Percentiles rank a stretch among this genome's conserved stretches.
Evolutionary conservation across 495 filamentous ascomycete species (phyloP).

Genomic region (Aspergillus taichungensis): DNA sequence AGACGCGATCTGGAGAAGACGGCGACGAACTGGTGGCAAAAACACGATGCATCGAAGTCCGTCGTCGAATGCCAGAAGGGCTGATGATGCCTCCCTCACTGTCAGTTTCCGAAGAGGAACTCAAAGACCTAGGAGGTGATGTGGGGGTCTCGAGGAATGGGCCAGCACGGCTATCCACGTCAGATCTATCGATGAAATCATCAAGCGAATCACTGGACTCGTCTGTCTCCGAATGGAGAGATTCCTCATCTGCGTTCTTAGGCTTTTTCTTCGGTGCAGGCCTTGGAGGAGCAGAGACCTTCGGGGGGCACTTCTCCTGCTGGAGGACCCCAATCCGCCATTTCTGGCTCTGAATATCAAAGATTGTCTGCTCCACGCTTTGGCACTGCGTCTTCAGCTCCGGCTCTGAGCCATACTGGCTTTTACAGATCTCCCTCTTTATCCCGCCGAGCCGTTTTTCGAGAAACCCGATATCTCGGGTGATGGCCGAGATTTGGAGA

Average conservation of each 20-base stretch:
- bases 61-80: constrained; percentile 11
- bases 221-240: constrained; percentile 19
- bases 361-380: constrained; percentile 55
- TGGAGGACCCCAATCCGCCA: constrained; percentile 50
- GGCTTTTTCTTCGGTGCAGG: constrained; percentile 8
- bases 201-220: constrained; percentile 37
- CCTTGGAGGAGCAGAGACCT: constrained; percentile 21
- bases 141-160: no score
- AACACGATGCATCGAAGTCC: constrained; percentile 1
- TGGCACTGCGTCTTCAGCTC: constrained; percentile 43
- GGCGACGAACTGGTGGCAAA: constrained; percentile 8
- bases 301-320: constrained; percentile 41
- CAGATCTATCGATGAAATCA: constrained; percentile 32
- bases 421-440: constrained; percentile 37
- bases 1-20: background rate
- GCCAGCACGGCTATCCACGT: constrained; percentile 4
- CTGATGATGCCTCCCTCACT: constrained; percentile 21
- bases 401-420: constrained; percentile 38
- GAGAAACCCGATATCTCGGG: constrained; percentile 23
- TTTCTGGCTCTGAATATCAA: constrained; percentile 40
- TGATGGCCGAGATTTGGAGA: constrained; percentile 15
- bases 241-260: constrained; percentile 34
- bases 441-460: constrained; percentile 42
- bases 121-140: no score
- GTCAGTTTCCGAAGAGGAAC: constrained; percentile 11